Base-by-base conservation (phyloP, 83 land plant genomes). In the Isoetes engelmannii region DNA sequence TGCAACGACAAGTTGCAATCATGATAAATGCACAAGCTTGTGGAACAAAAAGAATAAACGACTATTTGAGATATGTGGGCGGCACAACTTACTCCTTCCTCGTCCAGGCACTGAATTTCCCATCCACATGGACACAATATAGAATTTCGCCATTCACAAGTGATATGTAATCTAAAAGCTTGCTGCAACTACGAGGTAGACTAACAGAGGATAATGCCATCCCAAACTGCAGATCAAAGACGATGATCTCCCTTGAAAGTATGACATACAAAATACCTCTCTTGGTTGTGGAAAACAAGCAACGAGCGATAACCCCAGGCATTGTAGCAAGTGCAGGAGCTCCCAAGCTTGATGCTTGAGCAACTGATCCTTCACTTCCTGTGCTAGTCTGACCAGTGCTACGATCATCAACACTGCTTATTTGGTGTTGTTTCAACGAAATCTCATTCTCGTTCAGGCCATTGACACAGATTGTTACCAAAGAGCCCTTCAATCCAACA, bases 91-190 rank as follows among this genome's bases (percentile, higher is more conserved):
- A 94, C 99, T 84, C 87, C 80, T 86, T 84, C 20, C 92, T 74
- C 45, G 76, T 80, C 99, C 99, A 94, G 7, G 78, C 80, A 74
- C 84, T 84, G 66, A 90, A 81, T 75, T 77, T 88, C 55, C 97
- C 99, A 69, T 94, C 98, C 41, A 83, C 67, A 63, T 94, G 98
- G 42, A 84, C 96, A 79, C 96, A 90, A 66, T 85, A 90, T 4
- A 94, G 72, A n/a, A 88, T 72, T 67, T 90, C 88, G 5, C 70
- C 74, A 54, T 86, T 84, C 6, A 75, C 84, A 74, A 81, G 86
- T 0, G 96, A 75, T 50, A 90, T 44, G 60, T 87, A 72, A 48
- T 86, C 96, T 63, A 90, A 72, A 51, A 94, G 78, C 69, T 88
- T 90, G 45, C 81, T 75, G 65, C 86, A 83, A 4, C 95, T 89